Conservation (phyloP, 2,329 filamentous ascomycete genomes). For the Westerdykella ornata region DNA sequence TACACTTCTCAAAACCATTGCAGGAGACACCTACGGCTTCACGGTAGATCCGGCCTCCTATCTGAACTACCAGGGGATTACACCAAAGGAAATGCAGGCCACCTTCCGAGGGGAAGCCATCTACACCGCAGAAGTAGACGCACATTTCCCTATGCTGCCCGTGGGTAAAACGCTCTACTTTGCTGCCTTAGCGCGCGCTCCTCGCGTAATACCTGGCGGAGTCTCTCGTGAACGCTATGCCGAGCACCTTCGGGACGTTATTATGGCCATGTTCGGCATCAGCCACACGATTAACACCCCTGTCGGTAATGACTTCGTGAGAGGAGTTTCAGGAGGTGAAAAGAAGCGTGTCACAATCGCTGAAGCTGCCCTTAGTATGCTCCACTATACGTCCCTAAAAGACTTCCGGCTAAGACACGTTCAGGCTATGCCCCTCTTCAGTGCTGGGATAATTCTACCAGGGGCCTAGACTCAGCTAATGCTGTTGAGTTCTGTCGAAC, state of each 20-base stretch:
- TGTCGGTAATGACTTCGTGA: constrained; percentile 66
- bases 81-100: constrained; percentile 65
- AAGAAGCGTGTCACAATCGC: constrained; percentile 70
- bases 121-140: constrained; percentile 76
- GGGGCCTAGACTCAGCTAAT: constrained; percentile 33
- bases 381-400: constrained; percentile 56
- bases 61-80: constrained; percentile 72
- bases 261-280: constrained; percentile 70
- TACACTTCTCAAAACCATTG: constrained; percentile 74
- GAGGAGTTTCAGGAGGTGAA: constrained; percentile 65
- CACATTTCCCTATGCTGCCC: constrained; percentile 67
- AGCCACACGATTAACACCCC: constrained; percentile 63
- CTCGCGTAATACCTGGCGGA: constrained; percentile 52
- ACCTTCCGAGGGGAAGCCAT: constrained; percentile 74
- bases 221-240: constrained; percentile 51
- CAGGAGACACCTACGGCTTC: constrained; percentile 74
- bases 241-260: constrained; percentile 56
- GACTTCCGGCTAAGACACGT: constrained; percentile 45
- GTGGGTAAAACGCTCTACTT: constrained; percentile 74
- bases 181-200: constrained; percentile 55
- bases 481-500: constrained; percentile 53
- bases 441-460: constrained; percentile 37
- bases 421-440: constrained; percentile 35
- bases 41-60: constrained; percentile 62
- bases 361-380: constrained; percentile 46